These are phyloP conservation scores for Wallacemonas rigidus DNA, from an alignment of 208 protist genomes.

Conservation along the genomic window DNA sequence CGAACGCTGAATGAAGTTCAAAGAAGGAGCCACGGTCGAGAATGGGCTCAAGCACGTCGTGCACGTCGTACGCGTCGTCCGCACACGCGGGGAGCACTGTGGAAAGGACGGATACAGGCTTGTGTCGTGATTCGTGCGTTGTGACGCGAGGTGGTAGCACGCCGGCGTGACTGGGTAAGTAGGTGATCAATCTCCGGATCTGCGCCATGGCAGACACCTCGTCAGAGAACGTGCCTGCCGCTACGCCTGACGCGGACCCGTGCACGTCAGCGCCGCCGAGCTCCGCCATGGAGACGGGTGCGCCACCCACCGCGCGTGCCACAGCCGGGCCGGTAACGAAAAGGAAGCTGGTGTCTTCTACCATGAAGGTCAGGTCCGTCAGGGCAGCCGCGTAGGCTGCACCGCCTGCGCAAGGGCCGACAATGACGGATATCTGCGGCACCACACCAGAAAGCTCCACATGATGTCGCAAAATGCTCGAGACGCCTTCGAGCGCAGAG, in stretches of 20 bases:
- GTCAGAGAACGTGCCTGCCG: conserved; percentile 90
- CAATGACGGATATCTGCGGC: conserved; percentile 96
- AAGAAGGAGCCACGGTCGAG: conserved; percentile 93
- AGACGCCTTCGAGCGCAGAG: conserved; percentile 94
- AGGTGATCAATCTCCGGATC: conserved; percentile 86
- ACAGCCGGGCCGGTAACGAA: conserved; percentile 98
- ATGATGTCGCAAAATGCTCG: conserved; percentile 96
- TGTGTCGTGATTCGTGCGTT: conserved; percentile 56
- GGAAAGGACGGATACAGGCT: conserved; percentile 53
- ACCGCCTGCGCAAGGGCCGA: conserved; percentile 95
- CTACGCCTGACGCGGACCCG: conserved; percentile 88
- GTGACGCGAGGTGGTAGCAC: conserved; percentile 53
- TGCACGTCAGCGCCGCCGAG: conserved; percentile 93
- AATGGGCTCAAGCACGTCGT: conserved; percentile 83
- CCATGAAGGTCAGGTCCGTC: conserved; percentile 98
- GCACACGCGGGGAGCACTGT: conserved; percentile 82
- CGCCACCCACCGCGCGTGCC: conserved; percentile 95
- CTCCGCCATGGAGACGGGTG: conserved; percentile 90
- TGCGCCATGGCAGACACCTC: conserved; percentile 88
- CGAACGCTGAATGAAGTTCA: conserved; percentile 93
- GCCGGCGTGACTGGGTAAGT: conserved; percentile 89
- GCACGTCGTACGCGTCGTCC: conserved; percentile 95
- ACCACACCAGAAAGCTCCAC: conserved; percentile 94
- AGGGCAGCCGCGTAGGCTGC: conserved; percentile 94
- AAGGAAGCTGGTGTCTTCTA: conserved; percentile 95